Evolutionary conservation across 495 filamentous ascomycete species (phyloP).

Genomic region (Penicillium verhagenii): DNA sequence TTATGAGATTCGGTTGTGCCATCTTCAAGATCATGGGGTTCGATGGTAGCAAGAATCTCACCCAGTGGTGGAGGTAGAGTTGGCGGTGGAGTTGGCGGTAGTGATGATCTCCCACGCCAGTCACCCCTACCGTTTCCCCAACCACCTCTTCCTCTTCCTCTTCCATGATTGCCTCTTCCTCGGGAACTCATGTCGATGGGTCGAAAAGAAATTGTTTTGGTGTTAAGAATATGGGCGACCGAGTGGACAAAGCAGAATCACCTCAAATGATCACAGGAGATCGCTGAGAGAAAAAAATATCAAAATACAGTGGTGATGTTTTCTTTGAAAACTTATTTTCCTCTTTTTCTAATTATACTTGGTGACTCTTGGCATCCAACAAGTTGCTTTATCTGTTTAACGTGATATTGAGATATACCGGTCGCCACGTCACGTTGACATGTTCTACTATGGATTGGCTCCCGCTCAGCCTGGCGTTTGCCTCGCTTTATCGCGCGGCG

Average conservation of each 20-base stretch:
- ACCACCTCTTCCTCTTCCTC: not conserved
- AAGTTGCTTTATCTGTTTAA: not conserved
- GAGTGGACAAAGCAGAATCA: not conserved
- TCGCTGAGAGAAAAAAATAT: not conserved
- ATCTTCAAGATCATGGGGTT: conserved; percentile 15
- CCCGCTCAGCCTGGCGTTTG: not conserved
- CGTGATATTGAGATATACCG: not conserved
- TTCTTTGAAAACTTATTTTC: not conserved
- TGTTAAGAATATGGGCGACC: not conserved
- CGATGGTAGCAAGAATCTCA: conserved; percentile 19
- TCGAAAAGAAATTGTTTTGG: not conserved
- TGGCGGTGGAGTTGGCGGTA: conserved; percentile 17
- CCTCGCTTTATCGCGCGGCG: conserved; percentile 1
- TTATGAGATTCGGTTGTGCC: not conserved
- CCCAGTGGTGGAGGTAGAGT: conserved; percentile 23
- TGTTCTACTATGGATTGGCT: not conserved
- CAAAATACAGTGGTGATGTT: not conserved
- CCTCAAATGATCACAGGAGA: not conserved
- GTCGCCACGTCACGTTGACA: not conserved
- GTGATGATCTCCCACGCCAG: not conserved
- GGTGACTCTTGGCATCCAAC: not conserved
- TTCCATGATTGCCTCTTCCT: not conserved
- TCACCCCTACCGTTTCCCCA: conserved; percentile 1
- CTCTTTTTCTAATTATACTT: not conserved
- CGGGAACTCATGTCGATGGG: not conserved